Evolutionary conservation across 2,329 filamentous ascomycete genomes (phyloP).

Genomic region (Monosporascus sp.): DNA sequence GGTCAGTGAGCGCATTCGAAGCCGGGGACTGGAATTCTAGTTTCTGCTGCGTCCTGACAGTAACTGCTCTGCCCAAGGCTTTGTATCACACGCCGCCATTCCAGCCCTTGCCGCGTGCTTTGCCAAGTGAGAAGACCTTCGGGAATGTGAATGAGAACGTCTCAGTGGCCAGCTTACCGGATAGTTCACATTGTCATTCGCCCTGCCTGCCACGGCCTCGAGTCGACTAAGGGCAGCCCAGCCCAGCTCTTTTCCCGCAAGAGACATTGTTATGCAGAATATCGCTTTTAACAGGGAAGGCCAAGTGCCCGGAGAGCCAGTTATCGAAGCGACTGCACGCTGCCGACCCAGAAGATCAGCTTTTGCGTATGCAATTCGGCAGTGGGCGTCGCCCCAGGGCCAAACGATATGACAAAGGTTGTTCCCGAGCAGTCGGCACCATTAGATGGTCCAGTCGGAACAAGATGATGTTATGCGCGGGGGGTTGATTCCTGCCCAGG

Average conservation of each 20-base stretch:
- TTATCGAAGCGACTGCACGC: slow-evolving; percentile 11
- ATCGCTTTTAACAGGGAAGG: not conserved
- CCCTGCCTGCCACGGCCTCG: too few relatives aligned
- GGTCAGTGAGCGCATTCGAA: not conserved
- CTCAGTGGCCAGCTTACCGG: too few relatives aligned
- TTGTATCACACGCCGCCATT: not conserved
- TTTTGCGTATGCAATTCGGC: slow-evolving; percentile 21
- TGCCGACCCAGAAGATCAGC: slow-evolving; percentile 22
- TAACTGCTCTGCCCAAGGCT: not conserved
- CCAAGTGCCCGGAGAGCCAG: not conserved
- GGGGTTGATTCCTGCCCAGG: not conserved
- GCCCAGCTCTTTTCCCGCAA: not conserved
- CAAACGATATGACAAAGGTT: slow-evolving; percentile 9
- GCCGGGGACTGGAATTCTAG: not conserved
- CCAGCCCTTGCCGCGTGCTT: not conserved
- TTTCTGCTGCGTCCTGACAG: not conserved
- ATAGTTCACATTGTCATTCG: too few relatives aligned
- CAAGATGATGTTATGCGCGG: not conserved
- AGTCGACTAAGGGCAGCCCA: too few relatives aligned
- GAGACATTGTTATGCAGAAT: not conserved
- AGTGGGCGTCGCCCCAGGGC: slow-evolving; percentile 7
- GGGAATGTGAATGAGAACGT: too few relatives aligned
- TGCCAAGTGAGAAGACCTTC: not conserved
- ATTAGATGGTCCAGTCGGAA: slow-evolving; percentile 1
- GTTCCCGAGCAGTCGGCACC: slow-evolving; percentile 11